Evolutionary conservation across 2,329 filamentous ascomycete genomes (phyloP).

Genomic region (Didymella sp.): DNA sequence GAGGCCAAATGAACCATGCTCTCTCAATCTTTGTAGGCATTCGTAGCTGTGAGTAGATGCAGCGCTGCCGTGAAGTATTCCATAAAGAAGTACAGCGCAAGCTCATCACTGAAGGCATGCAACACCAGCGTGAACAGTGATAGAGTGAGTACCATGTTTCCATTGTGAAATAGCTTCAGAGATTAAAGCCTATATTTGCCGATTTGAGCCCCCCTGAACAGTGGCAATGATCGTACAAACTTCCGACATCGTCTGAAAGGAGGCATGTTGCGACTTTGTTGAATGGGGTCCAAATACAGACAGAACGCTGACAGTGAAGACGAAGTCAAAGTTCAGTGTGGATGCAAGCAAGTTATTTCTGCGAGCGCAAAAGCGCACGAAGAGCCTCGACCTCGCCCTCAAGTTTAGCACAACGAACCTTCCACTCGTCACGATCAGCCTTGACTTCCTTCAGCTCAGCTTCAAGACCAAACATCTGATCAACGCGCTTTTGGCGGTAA

Average conservation of each 20-base stretch:
- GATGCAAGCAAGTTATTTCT: slow-evolving; percentile 28
- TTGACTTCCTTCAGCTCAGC: slow-evolving; percentile 64
- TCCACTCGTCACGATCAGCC: slow-evolving; percentile 68
- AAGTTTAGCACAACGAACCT: slow-evolving; percentile 66
- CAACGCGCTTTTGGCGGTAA: slow-evolving; percentile 73
- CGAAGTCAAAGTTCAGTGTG: background rate
- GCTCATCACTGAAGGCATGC: slow-evolving; percentile 4
- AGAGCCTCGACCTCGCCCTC: slow-evolving; percentile 71
- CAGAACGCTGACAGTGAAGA: slow-evolving; percentile 23
- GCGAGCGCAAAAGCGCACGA: slow-evolving; percentile 57
- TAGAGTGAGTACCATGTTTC: slow-evolving; percentile 8
- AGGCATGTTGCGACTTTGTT: slow-evolving; percentile 3
- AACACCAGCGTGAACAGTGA: slow-evolving; percentile 2
- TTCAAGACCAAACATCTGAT: slow-evolving; percentile 70
- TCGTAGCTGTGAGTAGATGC: background rate
- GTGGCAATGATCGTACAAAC: slow-evolving; percentile 32
- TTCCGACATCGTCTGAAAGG: slow-evolving; percentile 45
- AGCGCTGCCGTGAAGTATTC: background rate
- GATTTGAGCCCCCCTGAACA: slow-evolving; percentile 36
- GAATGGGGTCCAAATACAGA: slow-evolving; percentile 1
- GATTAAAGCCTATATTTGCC: slow-evolving; percentile 42
- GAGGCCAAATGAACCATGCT: no score
- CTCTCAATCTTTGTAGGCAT: background rate
- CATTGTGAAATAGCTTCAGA: slow-evolving; percentile 17
- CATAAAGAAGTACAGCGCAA: slow-evolving; percentile 2